Conservation (phyloP, 371 early-diverging fungal species). For the Thermomucor indicae-seudaticae region DNA sequence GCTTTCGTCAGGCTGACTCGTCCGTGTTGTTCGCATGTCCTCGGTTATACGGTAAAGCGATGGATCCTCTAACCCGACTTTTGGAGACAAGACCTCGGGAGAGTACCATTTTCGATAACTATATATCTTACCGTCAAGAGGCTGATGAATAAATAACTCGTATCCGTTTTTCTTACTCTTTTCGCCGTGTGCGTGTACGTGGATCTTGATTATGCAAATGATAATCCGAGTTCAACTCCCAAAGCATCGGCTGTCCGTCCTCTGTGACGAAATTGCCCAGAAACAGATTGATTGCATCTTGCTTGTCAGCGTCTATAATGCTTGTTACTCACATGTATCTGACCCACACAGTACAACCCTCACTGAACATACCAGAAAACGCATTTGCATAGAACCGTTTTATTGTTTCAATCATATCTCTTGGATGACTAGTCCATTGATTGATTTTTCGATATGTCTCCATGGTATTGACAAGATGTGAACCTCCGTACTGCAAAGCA, state of each 20-base stretch:
- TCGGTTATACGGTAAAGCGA: conserved; percentile 19
- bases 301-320: conserved; percentile 86
- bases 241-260: conserved; percentile 63
- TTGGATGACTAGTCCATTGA: conserved; percentile 90
- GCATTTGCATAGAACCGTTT: conserved; percentile 91
- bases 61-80: conserved; percentile 21
- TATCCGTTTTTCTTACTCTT: conserved; percentile 33
- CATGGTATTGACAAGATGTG: conserved; percentile 96
- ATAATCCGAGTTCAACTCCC: conserved; percentile 82
- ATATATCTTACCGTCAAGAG: background rate
- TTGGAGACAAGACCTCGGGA: conserved; percentile 34
- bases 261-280: conserved; percentile 71
- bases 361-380: conserved; percentile 64
- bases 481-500: conserved; percentile 99
- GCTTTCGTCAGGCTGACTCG: conserved; percentile 26
- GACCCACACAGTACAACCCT: background rate
- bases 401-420: conserved; percentile 94
- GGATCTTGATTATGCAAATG: conserved; percentile 74
- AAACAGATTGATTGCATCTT: conserved; percentile 94
- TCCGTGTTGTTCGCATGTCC: conserved; percentile 21
- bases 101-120: conserved; percentile 67
- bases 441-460: conserved; percentile 94
- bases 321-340: background rate
- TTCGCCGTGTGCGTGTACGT: conserved; percentile 38
- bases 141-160: background rate